Evolutionary conservation across 2,329 filamentous ascomycete genomes (phyloP), one percentile per base, ranked within the genome.

Genomic region (Alternaria hordeiaustralica): DNA sequence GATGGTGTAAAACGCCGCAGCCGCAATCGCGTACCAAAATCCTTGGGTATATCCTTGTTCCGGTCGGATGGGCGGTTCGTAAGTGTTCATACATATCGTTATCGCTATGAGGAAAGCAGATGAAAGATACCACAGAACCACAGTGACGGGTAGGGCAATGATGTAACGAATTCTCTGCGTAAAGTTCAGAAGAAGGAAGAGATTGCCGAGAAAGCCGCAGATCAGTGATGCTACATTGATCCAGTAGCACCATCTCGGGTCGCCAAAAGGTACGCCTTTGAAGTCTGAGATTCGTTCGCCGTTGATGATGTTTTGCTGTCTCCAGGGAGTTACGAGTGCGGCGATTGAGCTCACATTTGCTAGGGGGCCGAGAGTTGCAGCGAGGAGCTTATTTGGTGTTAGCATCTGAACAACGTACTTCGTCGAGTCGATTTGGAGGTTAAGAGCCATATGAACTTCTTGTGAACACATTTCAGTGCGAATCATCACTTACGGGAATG

Each of bases 341-440:
- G 92, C 93, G 62, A 97, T 93, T 61, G 91, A 95, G 80, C 96
- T 91, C 28, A 96, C 89, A 61, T 94, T 97, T 3, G 94, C 94
- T 10, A 97, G 87, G 0, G 94, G 94, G 1, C 93, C 93, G 3
- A 96, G 86, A 0, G 94, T 93, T 33, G 93, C 94, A 3, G 94
- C 93, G 11, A 96, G 86, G 75, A 97, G 88, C 61, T 46, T 9
- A 0, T 0, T 46, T 13, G 12, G 1, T 46, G 44, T 46, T 20
- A 46, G 20, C 12, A 46, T 46, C 4, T 12, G 20, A 21, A 46
- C 20, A 9, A 3, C 2, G 7, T 23, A 23, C 2, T 15, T 41
- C 2, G 36, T 41, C 36, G 4, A 41, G 15, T 41, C 36, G 15
- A 41, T 41, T 9, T 10, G 4, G 13, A 3, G 15, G 8, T 5